These are phyloP conservation scores for Cyclotella choctawhatcheeana DNA, from an alignment of 108 stramenopile genomes.

Conservation along the genomic window DNA sequence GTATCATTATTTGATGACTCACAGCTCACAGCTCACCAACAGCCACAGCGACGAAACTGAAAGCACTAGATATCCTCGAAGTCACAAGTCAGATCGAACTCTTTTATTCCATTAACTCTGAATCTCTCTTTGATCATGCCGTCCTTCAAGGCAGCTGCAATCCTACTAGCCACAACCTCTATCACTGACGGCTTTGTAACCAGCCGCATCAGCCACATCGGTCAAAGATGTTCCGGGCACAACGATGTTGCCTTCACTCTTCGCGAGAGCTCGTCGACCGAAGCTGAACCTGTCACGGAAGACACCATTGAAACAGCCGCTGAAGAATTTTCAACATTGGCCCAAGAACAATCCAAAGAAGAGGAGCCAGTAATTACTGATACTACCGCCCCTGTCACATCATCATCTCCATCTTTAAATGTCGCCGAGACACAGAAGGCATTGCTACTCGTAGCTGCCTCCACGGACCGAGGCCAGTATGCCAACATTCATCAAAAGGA, in stretches of 20 bases:
- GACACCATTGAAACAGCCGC: neutral
- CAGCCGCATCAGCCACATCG: neutral
- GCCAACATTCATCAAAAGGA: conserved; percentile 60
- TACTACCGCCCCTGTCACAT: neutral
- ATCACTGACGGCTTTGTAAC: neutral
- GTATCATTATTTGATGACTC: too few species aligned
- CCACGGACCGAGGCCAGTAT: conserved; percentile 78
- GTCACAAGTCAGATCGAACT: too few species aligned
- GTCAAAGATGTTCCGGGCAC: neutral
- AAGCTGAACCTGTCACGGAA: neutral
- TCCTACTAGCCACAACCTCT: conserved; percentile 2
- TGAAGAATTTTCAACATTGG: neutral
- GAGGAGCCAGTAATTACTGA: neutral
- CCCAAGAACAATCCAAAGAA: neutral
- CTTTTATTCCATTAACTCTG: too few species aligned
- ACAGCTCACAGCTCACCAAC: too few species aligned
- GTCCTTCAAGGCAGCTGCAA: conserved; percentile 15
- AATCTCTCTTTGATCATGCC: conserved; percentile 7
- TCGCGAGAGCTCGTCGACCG: neutral
- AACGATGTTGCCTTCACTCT: neutral
- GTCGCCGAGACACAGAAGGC: conserved; percentile 26
- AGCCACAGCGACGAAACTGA: too few species aligned
- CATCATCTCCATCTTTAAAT: neutral
- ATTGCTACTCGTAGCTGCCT: conserved; percentile 57
- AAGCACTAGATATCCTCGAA: too few species aligned